Evolutionary conservation across 2,329 filamentous ascomycete genomes (phyloP), one percentile per base, ranked within the genome.

Genomic region (Fusarium nurragi): DNA sequence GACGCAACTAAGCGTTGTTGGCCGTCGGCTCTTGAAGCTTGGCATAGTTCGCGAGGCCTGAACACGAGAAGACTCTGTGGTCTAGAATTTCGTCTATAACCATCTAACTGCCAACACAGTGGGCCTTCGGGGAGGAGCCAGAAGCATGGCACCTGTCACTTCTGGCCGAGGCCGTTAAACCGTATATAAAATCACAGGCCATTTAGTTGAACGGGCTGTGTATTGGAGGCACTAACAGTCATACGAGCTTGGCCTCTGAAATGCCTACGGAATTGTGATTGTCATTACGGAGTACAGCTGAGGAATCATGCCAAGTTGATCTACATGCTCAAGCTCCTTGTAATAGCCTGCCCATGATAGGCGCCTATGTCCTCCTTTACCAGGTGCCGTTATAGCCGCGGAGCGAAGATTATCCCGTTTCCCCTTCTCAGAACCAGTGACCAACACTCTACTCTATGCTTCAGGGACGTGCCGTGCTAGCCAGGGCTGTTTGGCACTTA

Each of bases 361-460:
- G 39, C 28, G 40, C 34, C 47, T n/a, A 53, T 60, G 40, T 12
- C 23, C 50, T 44, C 58, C 48, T 55, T 22, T 21, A n/a, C 36
- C 34, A 43, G 41, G 44, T 61, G 58, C 58, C 58, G 57, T 49
- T 30, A 44, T 61, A 62, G 55, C 58, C 58, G 58, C 50, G 50
- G 41, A 36, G 26, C 30, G 26, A 48, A 38, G 32, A 34, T 61
- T 55, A 49, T 61, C 44, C 57, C 43, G 43, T 22, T 43, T 44
- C 18, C 13, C 61, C 28, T 25, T 25, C 5, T 9, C 9, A 9
- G 23, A 30, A 34, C 32, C 4, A 34, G 16, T 16, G 16, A 18
- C 16, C 32, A 28, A 23, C 30, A 47, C 18, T 39, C 49, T 50
- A 19, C 18, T 18, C 13, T 6, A 8, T 43, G 16, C 32, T 30